A percentile compares a stretch with the other conserved stretches of the same genome.
These are phyloP conservation scores for Saccharomyces uvarum DNA, from an alignment of 1,139 yeast species.

Conservation along the genomic window DNA sequence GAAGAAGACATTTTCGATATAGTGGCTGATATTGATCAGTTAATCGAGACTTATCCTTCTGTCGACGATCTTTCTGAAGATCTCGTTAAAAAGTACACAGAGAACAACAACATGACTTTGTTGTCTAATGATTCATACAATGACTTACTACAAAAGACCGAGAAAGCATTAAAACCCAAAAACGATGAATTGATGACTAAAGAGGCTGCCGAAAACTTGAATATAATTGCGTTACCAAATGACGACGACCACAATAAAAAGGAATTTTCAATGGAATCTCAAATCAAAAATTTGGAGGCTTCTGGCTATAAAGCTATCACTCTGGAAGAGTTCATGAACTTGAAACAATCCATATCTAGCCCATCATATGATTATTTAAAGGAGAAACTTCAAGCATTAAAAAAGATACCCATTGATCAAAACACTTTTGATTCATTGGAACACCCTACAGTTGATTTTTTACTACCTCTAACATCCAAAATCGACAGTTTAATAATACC, in stretches of 20 bases:
- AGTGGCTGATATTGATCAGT: neutral
- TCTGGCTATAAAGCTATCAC: neutral
- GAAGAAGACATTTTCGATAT: neutral
- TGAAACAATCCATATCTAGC: conserved; percentile 5
- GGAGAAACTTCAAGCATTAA: conserved; percentile 14
- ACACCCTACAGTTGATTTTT: conserved; percentile 16
- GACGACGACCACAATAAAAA: neutral
- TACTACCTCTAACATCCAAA: conserved; percentile 2
- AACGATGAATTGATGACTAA: neutral
- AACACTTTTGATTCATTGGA: conserved; percentile 7
- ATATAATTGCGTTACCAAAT: neutral
- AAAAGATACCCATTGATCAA: conserved; percentile 19
- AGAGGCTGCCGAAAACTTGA: neutral
- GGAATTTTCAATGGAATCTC: neutral
- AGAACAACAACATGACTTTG: conserved; percentile 1
- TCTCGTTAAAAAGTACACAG: neutral
- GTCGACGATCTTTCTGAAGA: neutral
- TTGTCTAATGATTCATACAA: conserved; percentile 1
- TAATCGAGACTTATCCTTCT: neutral
- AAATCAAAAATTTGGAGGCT: neutral
- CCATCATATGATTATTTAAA: conserved; percentile 32
- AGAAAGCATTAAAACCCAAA: neutral
- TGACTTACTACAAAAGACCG: neutral
- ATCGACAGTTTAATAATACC: conserved; percentile 4
- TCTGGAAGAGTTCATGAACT: neutral